Evolutionary conservation across 2,329 filamentous ascomycete species (phyloP).

Genomic region (Mycosphaerella sp.): DNA sequence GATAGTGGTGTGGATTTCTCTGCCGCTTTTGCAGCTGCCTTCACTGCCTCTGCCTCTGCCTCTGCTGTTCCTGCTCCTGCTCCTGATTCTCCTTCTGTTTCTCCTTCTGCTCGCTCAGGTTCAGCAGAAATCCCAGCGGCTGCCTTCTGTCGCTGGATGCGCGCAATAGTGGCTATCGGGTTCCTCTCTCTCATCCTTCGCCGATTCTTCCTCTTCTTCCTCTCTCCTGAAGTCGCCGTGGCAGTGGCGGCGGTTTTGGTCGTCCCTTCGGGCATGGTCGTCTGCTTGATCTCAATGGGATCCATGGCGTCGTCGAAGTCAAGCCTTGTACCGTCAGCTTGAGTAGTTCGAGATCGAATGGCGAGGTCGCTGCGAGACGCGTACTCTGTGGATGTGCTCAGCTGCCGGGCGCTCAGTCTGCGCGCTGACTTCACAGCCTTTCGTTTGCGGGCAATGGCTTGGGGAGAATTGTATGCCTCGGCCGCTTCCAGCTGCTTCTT

Average conservation of each 20-base stretch:
- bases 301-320: constrained; percentile 12
- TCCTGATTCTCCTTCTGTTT: neutral
- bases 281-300: neutral
- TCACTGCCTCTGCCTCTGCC: too few species aligned
- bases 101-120: neutral
- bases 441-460: constrained; percentile 7
- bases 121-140: neutral
- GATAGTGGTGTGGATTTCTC: neutral
- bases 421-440: constrained; percentile 10
- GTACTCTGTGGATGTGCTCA: constrained; percentile 6
- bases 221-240: neutral
- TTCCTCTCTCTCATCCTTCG: neutral
- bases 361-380: neutral
- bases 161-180: neutral
- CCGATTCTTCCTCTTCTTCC: neutral
- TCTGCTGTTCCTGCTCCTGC: neutral
- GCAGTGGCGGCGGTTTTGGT: neutral
- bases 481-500: constrained; percentile 11
- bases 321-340: constrained; percentile 6
- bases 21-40: too few species aligned
- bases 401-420: neutral
- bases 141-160: neutral
- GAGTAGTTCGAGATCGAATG: neutral
- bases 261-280: too few species aligned
- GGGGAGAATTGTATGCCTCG: constrained; percentile 10